phyloP scores from a whole-genome alignment of 148 eudicot genomes.

The Chenopodium formosanum region DNA sequence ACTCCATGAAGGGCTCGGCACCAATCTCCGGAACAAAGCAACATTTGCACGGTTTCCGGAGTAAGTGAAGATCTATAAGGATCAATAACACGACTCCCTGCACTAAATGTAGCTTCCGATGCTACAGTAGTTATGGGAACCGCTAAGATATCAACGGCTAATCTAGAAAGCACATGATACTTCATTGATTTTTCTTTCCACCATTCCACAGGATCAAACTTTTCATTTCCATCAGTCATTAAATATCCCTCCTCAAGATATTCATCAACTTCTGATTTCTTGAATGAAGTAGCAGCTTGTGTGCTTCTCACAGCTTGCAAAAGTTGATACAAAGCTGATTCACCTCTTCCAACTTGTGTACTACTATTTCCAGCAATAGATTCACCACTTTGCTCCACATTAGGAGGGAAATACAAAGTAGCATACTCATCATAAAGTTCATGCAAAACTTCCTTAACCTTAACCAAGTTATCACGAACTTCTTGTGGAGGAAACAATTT shows the following conservation, averaged over 20 bases:
- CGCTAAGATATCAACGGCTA: slow-evolving; percentile 6
- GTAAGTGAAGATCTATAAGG: neutral
- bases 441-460: neutral
- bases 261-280: neutral
- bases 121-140: neutral
- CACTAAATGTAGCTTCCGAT: slow-evolving; percentile 15
- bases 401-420: slow-evolving; percentile 6
- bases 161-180: neutral
- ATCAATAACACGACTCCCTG: slow-evolving; percentile 4
- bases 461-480: neutral
- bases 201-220: neutral
- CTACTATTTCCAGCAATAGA: neutral
- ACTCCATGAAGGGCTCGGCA: neutral
- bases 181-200: neutral
- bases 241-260: neutral
- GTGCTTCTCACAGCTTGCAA: neutral
- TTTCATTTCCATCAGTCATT: neutral
- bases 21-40: slow-evolving; percentile 9
- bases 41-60: neutral
- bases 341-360: neutral
- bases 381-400: neutral
- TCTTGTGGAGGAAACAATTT: neutral
- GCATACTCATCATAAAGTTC: slow-evolving; percentile 9
- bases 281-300: no score
- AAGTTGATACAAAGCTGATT: neutral